These are phyloP conservation scores for Collybiopsis luxurians DNA, from an alignment of 768 basidiomycete genomes.

Conservation along the genomic window DNA sequence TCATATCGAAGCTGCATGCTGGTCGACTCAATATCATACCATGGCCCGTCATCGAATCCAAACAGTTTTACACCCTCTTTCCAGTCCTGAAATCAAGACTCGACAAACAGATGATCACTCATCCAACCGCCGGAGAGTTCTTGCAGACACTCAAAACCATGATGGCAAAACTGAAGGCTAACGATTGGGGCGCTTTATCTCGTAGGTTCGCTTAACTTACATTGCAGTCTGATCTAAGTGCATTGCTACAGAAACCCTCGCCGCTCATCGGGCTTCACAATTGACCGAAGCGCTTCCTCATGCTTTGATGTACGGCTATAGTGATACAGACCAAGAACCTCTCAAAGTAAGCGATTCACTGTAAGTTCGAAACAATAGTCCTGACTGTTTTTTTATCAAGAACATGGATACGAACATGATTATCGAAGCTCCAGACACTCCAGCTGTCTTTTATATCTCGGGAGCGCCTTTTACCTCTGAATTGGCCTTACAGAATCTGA, in stretches of 20 bases:
- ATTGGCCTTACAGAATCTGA: slow-evolving; percentile 18
- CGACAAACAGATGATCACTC: slow-evolving; percentile 47
- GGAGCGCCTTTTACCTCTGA: slow-evolving; percentile 13
- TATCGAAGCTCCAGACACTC: slow-evolving; percentile 36
- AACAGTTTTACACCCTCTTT: slow-evolving; percentile 58
- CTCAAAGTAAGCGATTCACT: slow-evolving; percentile 42
- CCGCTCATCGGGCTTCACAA: slow-evolving; percentile 44
- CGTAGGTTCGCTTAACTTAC: slow-evolving; percentile 34
- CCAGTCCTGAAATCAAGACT: slow-evolving; percentile 41
- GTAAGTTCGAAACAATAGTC: not conserved
- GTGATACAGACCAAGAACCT: slow-evolving; percentile 44
- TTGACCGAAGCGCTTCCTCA: slow-evolving; percentile 39
- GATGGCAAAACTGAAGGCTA: slow-evolving; percentile 68
- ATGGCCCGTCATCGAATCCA: slow-evolving; percentile 67
- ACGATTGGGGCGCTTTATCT: slow-evolving; percentile 64
- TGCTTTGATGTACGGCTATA: slow-evolving; percentile 46
- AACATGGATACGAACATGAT: slow-evolving; percentile 49
- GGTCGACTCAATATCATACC: slow-evolving; percentile 57
- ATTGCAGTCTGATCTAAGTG: not conserved
- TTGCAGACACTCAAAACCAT: slow-evolving; percentile 56
- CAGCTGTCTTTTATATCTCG: slow-evolving; percentile 29
- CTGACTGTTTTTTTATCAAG: slow-evolving; percentile 23
- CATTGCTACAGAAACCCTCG: slow-evolving; percentile 39
- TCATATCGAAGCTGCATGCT: slow-evolving; percentile 57
- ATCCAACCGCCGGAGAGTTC: slow-evolving; percentile 51